Evolutionary conservation across 768 basidiomycete genomes (phyloP).

Genomic region (Russula dissimulans): DNA sequence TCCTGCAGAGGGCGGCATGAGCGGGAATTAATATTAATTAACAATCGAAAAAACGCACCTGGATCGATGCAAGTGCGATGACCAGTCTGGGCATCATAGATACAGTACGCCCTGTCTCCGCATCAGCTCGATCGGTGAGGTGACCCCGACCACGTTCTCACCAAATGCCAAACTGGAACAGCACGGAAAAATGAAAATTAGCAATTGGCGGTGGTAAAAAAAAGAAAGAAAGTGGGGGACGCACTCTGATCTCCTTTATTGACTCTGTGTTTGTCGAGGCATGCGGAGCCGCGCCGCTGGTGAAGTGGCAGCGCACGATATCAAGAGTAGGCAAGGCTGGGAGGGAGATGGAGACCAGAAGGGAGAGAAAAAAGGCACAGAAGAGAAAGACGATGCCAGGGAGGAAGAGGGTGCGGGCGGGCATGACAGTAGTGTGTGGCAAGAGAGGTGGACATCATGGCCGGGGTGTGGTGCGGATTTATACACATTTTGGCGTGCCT

Average conservation of each 20-base stretch:
- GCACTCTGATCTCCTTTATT: slow-evolving; percentile 39
- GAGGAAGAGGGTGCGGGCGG: slow-evolving; percentile 45
- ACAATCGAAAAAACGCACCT: slow-evolving; percentile 28
- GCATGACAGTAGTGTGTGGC: slow-evolving; percentile 24
- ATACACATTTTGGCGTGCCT: not conserved
- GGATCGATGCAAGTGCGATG: slow-evolving; percentile 40
- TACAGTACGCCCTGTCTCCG: slow-evolving; percentile 48
- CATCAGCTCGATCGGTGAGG: not conserved
- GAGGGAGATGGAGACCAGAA: slow-evolving; percentile 63
- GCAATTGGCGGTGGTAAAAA: not conserved
- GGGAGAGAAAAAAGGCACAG: slow-evolving; percentile 53
- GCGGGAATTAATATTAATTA: not conserved
- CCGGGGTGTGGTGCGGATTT: not conserved
- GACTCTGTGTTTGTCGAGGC: slow-evolving; percentile 27
- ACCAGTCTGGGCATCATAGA: slow-evolving; percentile 34
- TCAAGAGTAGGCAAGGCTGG: slow-evolving; percentile 62
- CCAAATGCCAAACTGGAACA: slow-evolving; percentile 62
- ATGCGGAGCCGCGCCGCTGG: slow-evolving; percentile 19
- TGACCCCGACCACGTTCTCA: slow-evolving; percentile 22
- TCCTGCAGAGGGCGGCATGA: slow-evolving; percentile 26
- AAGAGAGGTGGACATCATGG: not conserved
- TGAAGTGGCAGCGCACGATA: slow-evolving; percentile 50
- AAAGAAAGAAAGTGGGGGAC: not conserved
- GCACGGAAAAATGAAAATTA: not conserved
- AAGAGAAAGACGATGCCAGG: slow-evolving; percentile 50